Evolutionary conservation across 768 basidiomycete species (phyloP), one percentile per base, ranked within the genome.

Genomic region (Pleurotus citrinopileatus): DNA sequence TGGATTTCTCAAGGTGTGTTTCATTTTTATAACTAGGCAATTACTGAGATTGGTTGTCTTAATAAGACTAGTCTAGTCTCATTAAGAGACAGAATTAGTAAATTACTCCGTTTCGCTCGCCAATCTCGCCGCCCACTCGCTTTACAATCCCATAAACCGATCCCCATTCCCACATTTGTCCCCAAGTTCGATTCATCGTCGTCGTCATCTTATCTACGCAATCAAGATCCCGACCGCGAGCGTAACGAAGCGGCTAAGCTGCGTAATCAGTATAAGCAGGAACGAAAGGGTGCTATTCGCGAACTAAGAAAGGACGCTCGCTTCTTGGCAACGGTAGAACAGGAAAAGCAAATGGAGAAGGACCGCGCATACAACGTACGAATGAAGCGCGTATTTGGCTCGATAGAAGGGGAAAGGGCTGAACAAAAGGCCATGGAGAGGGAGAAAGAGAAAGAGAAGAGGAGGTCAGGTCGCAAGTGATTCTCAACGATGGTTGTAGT

Each of bases 291-390:
- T 40, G 97, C 97, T 3, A 94, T 99, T 57, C 78, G 96, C 42
- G 97, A 99, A 66, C 76, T 99, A 51, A 84, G 97, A 57, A 98
- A 98, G 76, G 97, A 99, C 66, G 87, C 93, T 57, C 80, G 82
- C 60, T 99, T 98, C 82, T 75, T 99, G 70, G 93, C 96, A 8
- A 78, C 77, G 25, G 94, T 95, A 65, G 86, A 93, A 62, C 86
- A 91, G 64, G 83, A 86, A 71, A 84, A 87, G 65, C 89, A 92
- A 72, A 72, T 76, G 67, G 89, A 89, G 74, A 95, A 93, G 78
- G 96, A 98, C 63, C 74, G 63, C 58, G 72, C 70, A 25, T 98
- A 99, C 70, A 84, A 82, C 62, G 81, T 84, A 45, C 81, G 84
- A 58, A 93, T 98, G 87, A 87, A 87, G 65, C 84, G 80, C 63